Evolutionary conservation across 345 rosid genomes (phyloP).

Genomic region (Streptanthus diversifolius): DNA sequence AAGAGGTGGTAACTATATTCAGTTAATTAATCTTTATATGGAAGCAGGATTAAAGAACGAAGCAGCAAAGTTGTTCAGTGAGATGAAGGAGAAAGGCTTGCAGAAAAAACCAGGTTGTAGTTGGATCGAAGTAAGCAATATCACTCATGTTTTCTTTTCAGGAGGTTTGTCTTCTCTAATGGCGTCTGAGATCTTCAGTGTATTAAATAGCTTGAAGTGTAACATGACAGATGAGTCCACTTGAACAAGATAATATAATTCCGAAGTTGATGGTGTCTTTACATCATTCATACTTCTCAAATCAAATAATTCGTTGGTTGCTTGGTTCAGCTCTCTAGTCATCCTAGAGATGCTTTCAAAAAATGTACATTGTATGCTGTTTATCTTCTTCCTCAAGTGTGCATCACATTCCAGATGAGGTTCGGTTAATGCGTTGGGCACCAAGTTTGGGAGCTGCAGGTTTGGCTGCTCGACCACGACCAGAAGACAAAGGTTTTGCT

Average conservation of each 20-base stretch:
- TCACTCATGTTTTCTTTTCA: conserved; percentile 50
- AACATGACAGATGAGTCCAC: conserved; percentile 33
- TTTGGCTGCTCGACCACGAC: conserved; percentile 74
- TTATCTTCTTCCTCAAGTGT: conserved; percentile 11
- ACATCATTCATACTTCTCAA: conserved; percentile 31
- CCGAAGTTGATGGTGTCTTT: background rate
- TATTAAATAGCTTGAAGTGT: conserved; percentile 39
- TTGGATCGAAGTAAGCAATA: conserved; percentile 61
- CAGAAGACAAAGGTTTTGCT: conserved; percentile 67
- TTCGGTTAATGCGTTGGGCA: conserved; percentile 89
- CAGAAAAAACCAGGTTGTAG: conserved; percentile 79
- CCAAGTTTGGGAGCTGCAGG: conserved; percentile 69
- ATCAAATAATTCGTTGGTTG: conserved; percentile 33
- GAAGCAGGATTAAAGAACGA: conserved; percentile 56
- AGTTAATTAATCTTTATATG: conserved; percentile 61
- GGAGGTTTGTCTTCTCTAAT: conserved; percentile 50
- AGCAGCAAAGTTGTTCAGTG: conserved; percentile 48
- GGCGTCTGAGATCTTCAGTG: conserved; percentile 41
- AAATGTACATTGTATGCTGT: conserved; percentile 44
- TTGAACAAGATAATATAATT: conserved; percentile 18
- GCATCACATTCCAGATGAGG: conserved; percentile 62
- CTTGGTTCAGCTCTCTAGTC: conserved; percentile 14
- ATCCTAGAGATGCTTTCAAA: conserved; percentile 37
- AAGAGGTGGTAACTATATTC: conserved; percentile 58
- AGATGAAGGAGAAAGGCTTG: conserved; percentile 62